Conservation (phyloP, 495 filamentous ascomycete genomes). For the Aspergillus incahuasiensis region DNA sequence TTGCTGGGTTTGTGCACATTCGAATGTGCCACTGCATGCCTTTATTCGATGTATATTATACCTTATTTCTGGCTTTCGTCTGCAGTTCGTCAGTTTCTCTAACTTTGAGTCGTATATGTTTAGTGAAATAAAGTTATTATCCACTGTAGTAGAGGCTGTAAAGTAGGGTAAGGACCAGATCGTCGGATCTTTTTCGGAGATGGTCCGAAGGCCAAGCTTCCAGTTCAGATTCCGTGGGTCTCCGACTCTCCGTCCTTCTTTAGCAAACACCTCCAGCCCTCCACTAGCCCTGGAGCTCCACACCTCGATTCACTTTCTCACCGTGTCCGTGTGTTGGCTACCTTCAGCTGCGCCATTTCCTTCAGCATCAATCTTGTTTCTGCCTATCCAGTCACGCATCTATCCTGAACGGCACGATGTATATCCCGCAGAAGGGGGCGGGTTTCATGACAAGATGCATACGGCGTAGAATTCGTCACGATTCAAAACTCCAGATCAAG, state of each 20-base stretch:
- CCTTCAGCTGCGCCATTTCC: too few species aligned
- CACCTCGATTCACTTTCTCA: too few species aligned
- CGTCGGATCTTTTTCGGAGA: background rate
- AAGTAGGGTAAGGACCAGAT: background rate
- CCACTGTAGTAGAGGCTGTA: background rate
- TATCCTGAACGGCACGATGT: too few species aligned
- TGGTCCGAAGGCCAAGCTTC: background rate
- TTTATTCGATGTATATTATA: background rate
- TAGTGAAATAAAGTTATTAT: background rate
- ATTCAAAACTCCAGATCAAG: too few species aligned
- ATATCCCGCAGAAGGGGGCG: too few species aligned
- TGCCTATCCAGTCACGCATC: too few species aligned
- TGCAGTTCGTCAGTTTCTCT: background rate
- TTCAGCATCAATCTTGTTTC: too few species aligned
- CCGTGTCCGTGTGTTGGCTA: too few species aligned
- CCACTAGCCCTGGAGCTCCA: too few species aligned
- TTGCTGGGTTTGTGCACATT: background rate
- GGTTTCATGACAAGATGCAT: too few species aligned
- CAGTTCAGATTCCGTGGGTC: background rate
- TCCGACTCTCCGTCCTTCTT: background rate
- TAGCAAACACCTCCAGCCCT: background rate
- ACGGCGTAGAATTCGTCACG: too few species aligned
- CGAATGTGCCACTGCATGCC: background rate
- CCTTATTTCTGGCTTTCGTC: background rate
- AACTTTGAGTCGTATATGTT: background rate